Evolutionary conservation across 202 grass and related monocot species (phyloP).

Genomic region (Carex arenaria): DNA sequence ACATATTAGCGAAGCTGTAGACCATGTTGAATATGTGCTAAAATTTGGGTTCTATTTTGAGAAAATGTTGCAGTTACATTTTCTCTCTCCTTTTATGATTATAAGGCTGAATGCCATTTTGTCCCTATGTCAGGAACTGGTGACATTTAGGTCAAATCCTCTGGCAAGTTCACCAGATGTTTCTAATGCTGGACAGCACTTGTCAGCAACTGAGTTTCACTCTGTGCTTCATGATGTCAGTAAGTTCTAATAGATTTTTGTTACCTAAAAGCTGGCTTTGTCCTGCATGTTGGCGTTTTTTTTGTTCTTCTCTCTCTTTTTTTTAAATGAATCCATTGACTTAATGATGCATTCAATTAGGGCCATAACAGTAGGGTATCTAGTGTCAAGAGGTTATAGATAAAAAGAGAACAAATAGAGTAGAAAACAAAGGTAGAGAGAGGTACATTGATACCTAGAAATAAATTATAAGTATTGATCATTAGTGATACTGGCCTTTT

Average conservation of each 20-base stretch:
- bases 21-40: neutral
- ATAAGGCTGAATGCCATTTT: neutral
- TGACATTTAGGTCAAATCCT: slow-evolving; percentile 69
- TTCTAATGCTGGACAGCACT: slow-evolving; percentile 53
- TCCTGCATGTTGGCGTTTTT: neutral
- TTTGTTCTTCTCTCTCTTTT: neutral
- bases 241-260: slow-evolving; percentile 21
- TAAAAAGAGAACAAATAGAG: neutral
- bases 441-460: neutral
- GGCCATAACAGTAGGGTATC: neutral
- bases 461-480: neutral
- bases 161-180: slow-evolving; percentile 35
- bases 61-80: neutral
- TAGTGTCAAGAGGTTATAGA: neutral
- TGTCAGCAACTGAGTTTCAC: slow-evolving; percentile 70
- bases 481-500: neutral
- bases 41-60: neutral
- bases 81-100: neutral
- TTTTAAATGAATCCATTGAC: neutral
- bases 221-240: slow-evolving; percentile 54
- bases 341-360: neutral
- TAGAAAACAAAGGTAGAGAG: neutral
- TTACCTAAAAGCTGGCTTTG: neutral
- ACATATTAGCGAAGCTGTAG: neutral
- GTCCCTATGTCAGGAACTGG: slow-evolving; percentile 58